Conservation (phyloP, 1,284 basidiomycete species). For the Ceraceosorus guamensis region DNA sequence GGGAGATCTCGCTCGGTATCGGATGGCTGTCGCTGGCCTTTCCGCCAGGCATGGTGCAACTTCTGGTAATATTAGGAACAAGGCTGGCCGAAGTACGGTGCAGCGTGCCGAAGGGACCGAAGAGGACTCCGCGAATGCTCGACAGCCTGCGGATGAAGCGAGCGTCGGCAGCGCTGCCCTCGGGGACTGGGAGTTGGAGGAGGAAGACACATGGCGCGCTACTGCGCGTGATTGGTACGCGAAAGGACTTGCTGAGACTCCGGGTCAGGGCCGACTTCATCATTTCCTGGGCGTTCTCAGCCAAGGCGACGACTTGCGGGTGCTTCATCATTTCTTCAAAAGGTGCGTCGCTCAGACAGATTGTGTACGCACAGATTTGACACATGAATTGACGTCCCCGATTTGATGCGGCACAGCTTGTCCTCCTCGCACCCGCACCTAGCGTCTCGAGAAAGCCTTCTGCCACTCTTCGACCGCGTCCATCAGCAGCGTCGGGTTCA, state of each 20-base stretch:
- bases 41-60: neutral
- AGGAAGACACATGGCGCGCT: conserved; percentile 82
- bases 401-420: no score
- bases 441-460: conserved; percentile 76
- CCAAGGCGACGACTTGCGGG: conserved; percentile 70
- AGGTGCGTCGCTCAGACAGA: no score
- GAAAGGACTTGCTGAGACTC: conserved; percentile 74
- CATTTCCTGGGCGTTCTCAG: conserved; percentile 87
- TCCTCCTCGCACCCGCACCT: conserved; percentile 79
- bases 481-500: conserved; percentile 55
- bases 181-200: conserved; percentile 75
- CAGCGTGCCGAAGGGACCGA: neutral
- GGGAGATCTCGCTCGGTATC: conserved; percentile 86
- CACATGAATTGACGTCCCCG: no score
- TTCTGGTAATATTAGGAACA: no score
- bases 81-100: neutral
- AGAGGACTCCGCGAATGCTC: neutral
- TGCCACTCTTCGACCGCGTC: conserved; percentile 71
- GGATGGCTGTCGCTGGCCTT: conserved; percentile 72
- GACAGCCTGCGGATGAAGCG: conserved; percentile 11
- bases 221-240: conserved; percentile 91
- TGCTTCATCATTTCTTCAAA: conserved; percentile 89
- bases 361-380: conserved; percentile 3
- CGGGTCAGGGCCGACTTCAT: conserved; percentile 83
- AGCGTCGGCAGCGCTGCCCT: conserved; percentile 83